Evolutionary conservation across 352 stramenopile species (phyloP).

Genomic region (Discostella stelligera): DNA sequence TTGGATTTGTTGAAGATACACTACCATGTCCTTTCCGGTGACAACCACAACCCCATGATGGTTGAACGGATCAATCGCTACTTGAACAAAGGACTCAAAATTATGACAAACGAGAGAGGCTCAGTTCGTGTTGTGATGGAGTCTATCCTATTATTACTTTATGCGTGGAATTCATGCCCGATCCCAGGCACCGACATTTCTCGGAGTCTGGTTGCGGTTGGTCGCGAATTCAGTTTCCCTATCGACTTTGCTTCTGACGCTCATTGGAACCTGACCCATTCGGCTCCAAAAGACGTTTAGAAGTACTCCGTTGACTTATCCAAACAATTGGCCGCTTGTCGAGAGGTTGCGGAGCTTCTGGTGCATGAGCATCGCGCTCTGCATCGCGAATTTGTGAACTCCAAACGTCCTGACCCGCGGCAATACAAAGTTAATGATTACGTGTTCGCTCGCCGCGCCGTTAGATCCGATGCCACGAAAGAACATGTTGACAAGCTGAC

Average conservation of each 20-base stretch:
- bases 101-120: too few species aligned
- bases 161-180: conserved; percentile 3
- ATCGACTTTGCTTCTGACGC: neutral
- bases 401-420: neutral
- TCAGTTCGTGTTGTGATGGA: too few species aligned
- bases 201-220: too few species aligned
- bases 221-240: conserved; percentile 1
- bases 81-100: too few species aligned
- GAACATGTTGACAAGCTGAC: conserved; percentile 16
- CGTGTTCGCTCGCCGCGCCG: conserved; percentile 3
- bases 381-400: conserved; percentile 8
- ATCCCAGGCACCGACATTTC: neutral
- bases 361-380: neutral
- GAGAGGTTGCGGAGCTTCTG: neutral
- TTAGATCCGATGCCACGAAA: conserved; percentile 4
- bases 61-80: neutral
- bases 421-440: neutral
- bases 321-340: conserved; percentile 4
- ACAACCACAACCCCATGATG: too few species aligned
- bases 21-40: too few species aligned
- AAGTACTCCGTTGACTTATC: too few species aligned
- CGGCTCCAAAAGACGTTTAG: too few species aligned
- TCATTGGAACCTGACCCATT: neutral
- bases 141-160: too few species aligned
- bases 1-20: neutral